These are phyloP conservation scores for Diaporthe vaccinii DNA, from an alignment of 2,329 filamentous ascomycete species.

Conservation along the genomic window DNA sequence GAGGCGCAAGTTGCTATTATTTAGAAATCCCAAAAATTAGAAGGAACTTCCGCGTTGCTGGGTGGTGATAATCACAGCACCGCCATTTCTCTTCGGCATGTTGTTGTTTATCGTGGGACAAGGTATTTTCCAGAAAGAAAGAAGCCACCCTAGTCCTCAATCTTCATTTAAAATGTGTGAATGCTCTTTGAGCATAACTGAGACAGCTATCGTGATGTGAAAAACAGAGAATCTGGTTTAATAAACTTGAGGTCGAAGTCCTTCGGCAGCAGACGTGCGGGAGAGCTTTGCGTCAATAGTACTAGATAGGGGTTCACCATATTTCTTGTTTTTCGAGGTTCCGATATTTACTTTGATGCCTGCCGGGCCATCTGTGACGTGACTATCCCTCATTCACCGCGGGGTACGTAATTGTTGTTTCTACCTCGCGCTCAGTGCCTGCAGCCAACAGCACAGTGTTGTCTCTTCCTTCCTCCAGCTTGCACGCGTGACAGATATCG, in stretches of 20 bases:
- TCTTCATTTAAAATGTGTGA: not conserved
- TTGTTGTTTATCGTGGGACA: not conserved
- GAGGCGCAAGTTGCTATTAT: not conserved
- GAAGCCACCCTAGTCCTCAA: no score
- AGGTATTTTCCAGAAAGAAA: not conserved
- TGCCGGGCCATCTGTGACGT: not conserved
- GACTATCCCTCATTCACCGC: not conserved
- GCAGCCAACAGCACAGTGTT: not conserved
- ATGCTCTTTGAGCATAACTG: not conserved
- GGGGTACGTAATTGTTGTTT: not conserved
- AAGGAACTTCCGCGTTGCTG: not conserved
- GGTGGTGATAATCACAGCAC: not conserved
- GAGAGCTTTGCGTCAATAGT: not conserved
- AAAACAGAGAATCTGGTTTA: not conserved
- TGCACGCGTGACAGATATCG: not conserved
- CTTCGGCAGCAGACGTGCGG: not conserved
- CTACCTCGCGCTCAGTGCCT: no score
- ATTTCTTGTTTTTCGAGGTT: not conserved
- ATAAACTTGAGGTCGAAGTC: not conserved
- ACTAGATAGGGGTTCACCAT: not conserved
- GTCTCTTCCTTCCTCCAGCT: not conserved
- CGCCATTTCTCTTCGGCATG: not conserved
- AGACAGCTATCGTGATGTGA: not conserved
- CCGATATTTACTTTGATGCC: not conserved
- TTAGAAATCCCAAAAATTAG: not conserved